A percentile compares a stretch with the other conserved stretches of the same genome.
Conservation (phyloP, 1,284 basidiomycete genomes). For the Leccinum fallax region DNA sequence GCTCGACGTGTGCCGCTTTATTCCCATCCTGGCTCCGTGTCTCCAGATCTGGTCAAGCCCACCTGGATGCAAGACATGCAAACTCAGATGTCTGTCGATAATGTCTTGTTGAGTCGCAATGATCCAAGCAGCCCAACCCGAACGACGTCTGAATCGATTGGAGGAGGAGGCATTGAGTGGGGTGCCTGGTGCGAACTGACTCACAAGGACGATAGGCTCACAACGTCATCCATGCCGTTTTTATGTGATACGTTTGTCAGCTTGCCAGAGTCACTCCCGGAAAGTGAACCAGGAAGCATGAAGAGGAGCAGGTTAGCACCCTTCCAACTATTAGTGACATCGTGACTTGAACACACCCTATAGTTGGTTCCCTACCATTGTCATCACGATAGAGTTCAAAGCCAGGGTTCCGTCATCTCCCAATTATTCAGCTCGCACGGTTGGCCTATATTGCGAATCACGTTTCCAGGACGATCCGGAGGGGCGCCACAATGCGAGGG, state of each 20-base stretch:
- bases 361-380: constrained; percentile 1
- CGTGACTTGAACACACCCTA: not conserved
- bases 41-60: constrained; percentile 20
- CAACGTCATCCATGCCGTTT: constrained; percentile 51
- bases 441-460: constrained; percentile 1
- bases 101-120: constrained; percentile 43
- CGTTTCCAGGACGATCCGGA: constrained; percentile 40
- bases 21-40: constrained; percentile 47
- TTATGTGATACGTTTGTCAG: constrained; percentile 54
- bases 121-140: constrained; percentile 37
- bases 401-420: not conserved
- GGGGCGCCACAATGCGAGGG: constrained; percentile 55
- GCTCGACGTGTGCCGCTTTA: constrained; percentile 55
- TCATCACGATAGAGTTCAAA: constrained; percentile 37
- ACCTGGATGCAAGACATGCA: constrained; percentile 41
- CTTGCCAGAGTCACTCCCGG: constrained; percentile 47
- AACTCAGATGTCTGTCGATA: constrained; percentile 45
- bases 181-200: constrained; percentile 57
- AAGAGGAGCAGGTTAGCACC: constrained; percentile 19
- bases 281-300: constrained; percentile 22
- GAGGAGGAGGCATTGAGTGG: constrained; percentile 47
- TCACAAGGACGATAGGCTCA: constrained; percentile 46
- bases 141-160: constrained; percentile 40
- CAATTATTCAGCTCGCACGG: not conserved
- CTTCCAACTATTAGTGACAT: not conserved